Evolutionary conservation across 345 rosid genomes (phyloP), one percentile per base, ranked within the genome.

Genomic region (Pugionium dolabratum): DNA sequence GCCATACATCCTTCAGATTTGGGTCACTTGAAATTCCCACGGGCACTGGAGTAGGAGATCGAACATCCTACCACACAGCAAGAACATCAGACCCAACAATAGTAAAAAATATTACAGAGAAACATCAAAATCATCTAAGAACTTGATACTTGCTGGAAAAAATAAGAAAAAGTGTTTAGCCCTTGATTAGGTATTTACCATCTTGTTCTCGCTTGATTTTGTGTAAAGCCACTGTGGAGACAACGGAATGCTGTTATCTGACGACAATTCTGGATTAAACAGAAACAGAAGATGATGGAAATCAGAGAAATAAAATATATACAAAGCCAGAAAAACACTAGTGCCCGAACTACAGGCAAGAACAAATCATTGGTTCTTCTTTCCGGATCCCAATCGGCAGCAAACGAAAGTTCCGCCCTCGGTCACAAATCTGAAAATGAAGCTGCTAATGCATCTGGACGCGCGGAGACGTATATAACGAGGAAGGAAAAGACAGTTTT

Each of bases 181-280:
- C 18, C 18, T 18, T 18, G 54, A 46, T 4, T 11, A 56, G 32
- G 62, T 43, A 54, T 11, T 25, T 77, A 82, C 83, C 77, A 77
- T 53, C 81, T 84, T 91, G 43, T 63, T 69, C 49, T 91, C 98
- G 28, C 60, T 81, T 9, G 92, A 86, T 66, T 87, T 91, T 10
- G 85, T 66, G 79, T 89, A 91, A 40, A 91, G 95, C 98, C 98
- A 91, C 71, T 91, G 96, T 1, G 98, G 98, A 77, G 96, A 89
- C 74, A 91, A 69, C 0, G 98, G 98, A n/a, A 91, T 89, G 82
- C 83, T 87, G 83, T 74, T 89, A 52, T 91, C 98, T 9, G 83
- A 69, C 26, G 76, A 75, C 68, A 73, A 41, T 73, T 89, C 96
- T 91, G 82, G 79, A 73, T 46, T 42, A 26, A 6, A 0, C 44